Conservation (phyloP, 140 eudicot species). For the Anethum foeniculum region DNA sequence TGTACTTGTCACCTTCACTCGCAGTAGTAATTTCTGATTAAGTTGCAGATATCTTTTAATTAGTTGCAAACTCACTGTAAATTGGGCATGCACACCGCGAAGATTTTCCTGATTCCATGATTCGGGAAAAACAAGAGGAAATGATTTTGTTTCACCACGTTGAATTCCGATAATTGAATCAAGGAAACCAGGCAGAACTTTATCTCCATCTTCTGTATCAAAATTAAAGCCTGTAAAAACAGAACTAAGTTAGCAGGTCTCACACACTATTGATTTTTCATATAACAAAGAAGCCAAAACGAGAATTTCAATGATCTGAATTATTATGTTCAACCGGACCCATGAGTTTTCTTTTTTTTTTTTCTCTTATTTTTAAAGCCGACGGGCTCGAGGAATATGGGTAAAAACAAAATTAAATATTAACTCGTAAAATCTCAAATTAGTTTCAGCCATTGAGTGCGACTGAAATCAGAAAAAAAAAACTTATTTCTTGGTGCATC, state of each 20-base stretch:
- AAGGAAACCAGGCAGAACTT: conserved; percentile 78
- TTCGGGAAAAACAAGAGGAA: conserved; percentile 80
- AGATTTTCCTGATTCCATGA: conserved; percentile 94
- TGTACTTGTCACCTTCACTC: background rate
- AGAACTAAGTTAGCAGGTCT: background rate
- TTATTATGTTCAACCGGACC: background rate
- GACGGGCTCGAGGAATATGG: background rate
- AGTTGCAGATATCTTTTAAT: background rate
- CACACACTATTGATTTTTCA: background rate
- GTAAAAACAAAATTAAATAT: background rate
- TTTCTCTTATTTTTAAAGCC: background rate
- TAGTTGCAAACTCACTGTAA: conserved; percentile 54
- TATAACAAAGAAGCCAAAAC: background rate
- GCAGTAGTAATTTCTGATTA: background rate
- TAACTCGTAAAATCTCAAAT: background rate
- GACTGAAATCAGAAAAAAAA: background rate
- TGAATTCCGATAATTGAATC: conserved; percentile 70
- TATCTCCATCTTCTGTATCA: conserved; percentile 94
- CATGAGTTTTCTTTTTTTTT: background rate
- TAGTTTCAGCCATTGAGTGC: background rate
- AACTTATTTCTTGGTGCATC: background rate
- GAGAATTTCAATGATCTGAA: background rate
- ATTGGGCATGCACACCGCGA: conserved; percentile 80
- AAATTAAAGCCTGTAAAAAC: conserved; percentile 64
- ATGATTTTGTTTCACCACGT: conserved; percentile 80